Percentiles rank a stretch among this genome's conserved stretches.
Evolutionary conservation across 78 protist species (phyloP).

Genomic region (Pigoraptor vietnamica): DNA sequence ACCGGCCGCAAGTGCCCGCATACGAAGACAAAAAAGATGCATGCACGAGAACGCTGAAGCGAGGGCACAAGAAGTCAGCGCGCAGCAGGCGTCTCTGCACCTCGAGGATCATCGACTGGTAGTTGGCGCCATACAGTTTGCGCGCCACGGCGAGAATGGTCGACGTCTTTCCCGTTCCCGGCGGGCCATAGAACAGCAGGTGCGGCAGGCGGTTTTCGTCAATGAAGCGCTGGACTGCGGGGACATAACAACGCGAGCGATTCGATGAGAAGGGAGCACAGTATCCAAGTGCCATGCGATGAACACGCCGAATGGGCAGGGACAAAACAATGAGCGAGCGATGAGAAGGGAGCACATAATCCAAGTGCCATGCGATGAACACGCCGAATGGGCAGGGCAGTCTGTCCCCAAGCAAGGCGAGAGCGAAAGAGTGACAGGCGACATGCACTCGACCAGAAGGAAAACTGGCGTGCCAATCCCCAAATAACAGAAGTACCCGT

Average conservation of each 20-base stretch:
- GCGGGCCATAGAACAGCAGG: conserved; percentile 91
- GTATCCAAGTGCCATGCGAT: too few species aligned
- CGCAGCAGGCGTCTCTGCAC: too few species aligned
- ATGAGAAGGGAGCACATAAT: neutral
- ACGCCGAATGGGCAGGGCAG: neutral
- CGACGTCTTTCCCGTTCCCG: conserved; percentile 98
- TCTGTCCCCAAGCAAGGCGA: neutral
- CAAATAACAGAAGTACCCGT: too few species aligned
- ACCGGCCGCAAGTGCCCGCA: too few species aligned
- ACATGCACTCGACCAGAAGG: too few species aligned
- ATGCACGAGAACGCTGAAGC: neutral
- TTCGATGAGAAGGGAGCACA: too few species aligned
- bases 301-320: too few species aligned
- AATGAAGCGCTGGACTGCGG: conserved; percentile 38
- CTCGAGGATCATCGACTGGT: conserved; percentile 77
- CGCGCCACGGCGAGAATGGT: conserved; percentile 93
- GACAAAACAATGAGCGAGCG: too few species aligned
- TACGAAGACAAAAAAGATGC: too few species aligned
- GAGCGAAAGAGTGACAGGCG: neutral
- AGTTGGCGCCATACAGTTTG: conserved; percentile 71
- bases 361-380: neutral
- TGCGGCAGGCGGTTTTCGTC: conserved; percentile 70
- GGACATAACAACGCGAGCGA: too few species aligned
- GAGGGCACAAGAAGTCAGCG: neutral
- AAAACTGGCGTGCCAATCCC: too few species aligned